Evolutionary conservation across 2,329 filamentous ascomycete species (phyloP).

Genomic region (Beauveria australis): DNA sequence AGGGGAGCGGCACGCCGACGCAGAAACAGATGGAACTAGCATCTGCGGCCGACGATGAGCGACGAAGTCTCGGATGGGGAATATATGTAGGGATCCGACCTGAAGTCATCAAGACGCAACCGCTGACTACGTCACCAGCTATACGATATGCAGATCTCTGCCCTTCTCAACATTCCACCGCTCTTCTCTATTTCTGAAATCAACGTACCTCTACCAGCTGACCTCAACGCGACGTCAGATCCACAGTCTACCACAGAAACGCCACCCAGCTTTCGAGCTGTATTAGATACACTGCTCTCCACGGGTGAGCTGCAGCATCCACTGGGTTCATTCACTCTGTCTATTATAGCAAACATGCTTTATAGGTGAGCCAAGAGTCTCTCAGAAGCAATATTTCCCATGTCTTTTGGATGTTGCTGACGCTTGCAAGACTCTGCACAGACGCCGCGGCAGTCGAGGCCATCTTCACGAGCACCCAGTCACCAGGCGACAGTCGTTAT

Average conservation of each 20-base stretch:
- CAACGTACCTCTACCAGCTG: not conserved
- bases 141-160: constrained; percentile 9
- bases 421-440: not conserved
- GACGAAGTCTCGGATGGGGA: constrained; percentile 6
- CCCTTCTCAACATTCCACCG: constrained; percentile 4
- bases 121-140: not conserved
- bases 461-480: not conserved
- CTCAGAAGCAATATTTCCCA: no score
- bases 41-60: not conserved
- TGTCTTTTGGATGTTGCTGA: not conserved
- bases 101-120: not conserved
- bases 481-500: not conserved
- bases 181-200: constrained; percentile 5
- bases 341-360: constrained; percentile 1
- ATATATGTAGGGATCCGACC: not conserved
- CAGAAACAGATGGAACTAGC: not conserved
- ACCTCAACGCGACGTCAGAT: not conserved
- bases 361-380: not conserved
- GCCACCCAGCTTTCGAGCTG: not conserved
- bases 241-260: not conserved
- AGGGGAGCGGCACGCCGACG: not conserved
- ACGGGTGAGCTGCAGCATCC: not conserved
- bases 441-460: not conserved
- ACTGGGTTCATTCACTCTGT: constrained; percentile 4
- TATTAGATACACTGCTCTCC: not conserved